These are phyloP conservation scores for Rhipidocladum racemiflorum DNA, from an alignment of 176 grass and related monocot species.

Conservation along the genomic window DNA sequence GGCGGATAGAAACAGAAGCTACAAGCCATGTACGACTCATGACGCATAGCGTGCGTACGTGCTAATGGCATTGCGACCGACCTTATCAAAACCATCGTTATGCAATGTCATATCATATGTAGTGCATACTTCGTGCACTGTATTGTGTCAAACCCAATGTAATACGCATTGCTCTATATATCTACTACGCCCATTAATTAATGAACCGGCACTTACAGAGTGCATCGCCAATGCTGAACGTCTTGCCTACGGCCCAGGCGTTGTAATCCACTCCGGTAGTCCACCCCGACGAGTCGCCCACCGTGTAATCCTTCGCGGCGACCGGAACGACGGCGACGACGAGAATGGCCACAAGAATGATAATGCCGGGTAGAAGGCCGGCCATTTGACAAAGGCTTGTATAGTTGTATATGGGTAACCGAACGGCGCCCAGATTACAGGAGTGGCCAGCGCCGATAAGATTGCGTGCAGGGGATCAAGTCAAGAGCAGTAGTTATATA, in stretches of 20 bases:
- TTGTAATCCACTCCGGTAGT: constrained; percentile 51
- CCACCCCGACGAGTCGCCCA: constrained; percentile 67
- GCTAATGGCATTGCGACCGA: background rate
- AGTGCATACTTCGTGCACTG: no score
- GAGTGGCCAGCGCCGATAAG: background rate
- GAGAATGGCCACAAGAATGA: constrained; percentile 23
- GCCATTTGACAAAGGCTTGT: constrained; percentile 24
- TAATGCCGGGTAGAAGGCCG: constrained; percentile 1
- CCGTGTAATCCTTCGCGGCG: constrained; percentile 50
- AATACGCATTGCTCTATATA: no score
- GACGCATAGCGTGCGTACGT: background rate
- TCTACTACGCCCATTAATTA: background rate
- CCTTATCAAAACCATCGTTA: background rate
- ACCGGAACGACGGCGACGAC: constrained; percentile 32
- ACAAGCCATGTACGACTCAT: background rate
- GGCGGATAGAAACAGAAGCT: background rate
- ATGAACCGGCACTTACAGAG: constrained; percentile 31
- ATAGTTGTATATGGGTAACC: background rate
- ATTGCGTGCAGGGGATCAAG: background rate
- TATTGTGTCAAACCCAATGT: no score
- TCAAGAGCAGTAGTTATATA: constrained; percentile 9
- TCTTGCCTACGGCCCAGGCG: constrained; percentile 56
- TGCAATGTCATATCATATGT: no score
- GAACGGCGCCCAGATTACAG: background rate
- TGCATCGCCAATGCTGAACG: constrained; percentile 51